Percentiles rank a stretch among this genome's conserved stretches.
phyloP scores from a whole-genome alignment of 73 alveolate species.

The Effrenium voratum region DNA sequence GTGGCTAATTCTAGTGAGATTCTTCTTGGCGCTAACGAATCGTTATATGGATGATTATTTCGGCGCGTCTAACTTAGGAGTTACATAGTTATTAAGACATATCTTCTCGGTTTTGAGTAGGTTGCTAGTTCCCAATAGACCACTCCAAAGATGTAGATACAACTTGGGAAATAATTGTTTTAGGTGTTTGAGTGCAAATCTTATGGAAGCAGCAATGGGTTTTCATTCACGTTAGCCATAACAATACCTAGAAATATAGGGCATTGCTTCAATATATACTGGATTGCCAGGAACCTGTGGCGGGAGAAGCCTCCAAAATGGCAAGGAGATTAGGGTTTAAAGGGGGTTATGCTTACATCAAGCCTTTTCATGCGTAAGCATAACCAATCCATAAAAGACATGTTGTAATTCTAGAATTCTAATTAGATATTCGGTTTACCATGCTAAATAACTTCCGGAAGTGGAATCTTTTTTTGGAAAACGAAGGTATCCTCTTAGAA shows the following conservation, averaged over 20 bases:
- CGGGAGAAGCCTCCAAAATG: background rate
- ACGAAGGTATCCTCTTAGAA: too few species aligned
- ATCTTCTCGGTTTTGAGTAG: background rate
- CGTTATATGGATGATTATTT: conserved; percentile 18
- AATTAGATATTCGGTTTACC: conserved; percentile 32
- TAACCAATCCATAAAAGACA: conserved; percentile 11
- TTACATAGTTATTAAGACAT: background rate
- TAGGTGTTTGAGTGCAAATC: background rate
- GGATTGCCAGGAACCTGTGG: too few species aligned
- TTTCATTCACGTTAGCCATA: background rate
- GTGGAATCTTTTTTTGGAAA: too few species aligned
- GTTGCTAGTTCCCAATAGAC: background rate
- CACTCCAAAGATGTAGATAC: background rate
- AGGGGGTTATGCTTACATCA: too few species aligned
- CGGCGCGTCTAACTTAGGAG: conserved; percentile 2
- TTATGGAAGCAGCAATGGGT: background rate
- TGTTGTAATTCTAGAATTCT: background rate
- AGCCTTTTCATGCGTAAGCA: too few species aligned
- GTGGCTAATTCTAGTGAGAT: background rate
- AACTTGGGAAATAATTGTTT: background rate
- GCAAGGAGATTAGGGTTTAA: background rate
- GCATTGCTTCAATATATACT: background rate
- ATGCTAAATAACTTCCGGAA: conserved; percentile 21
- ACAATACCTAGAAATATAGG: background rate
- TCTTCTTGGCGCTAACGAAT: background rate